Base-by-base conservation (phyloP, 768 basidiomycete species). In the Clathrus columnatus region DNA sequence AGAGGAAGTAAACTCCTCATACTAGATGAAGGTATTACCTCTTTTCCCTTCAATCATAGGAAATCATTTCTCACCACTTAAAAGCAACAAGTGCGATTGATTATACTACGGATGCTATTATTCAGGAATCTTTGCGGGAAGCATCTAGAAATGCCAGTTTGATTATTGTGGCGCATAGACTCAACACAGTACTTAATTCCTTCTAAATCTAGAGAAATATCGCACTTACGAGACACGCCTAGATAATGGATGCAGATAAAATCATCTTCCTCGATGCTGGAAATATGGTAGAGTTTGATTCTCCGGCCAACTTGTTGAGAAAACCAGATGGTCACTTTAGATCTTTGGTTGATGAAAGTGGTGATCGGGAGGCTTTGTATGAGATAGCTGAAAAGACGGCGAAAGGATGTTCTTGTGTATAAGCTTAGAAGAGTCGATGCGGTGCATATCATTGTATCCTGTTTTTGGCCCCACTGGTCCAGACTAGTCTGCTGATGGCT, bases 231-330 rank as follows among this genome's bases (percentile, higher is more conserved):
- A n/a, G n/a, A n/a, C n/a, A n/a, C n/a, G n/a, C n/a, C n/a, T n/a
- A 76, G 74, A 70, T 83, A 70, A 74, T n/a, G n/a, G n/a, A n/a
- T n/a, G n/a, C n/a, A n/a, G n/a, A n/a, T n/a, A n/a, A n/a, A n/a
- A n/a, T n/a, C n/a, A n/a, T n/a, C n/a, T n/a, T 76, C 42, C 67
- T 83, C n/a, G 79, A 79, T 51, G 74, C 72, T 24, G 81, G 82
- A n/a, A 70, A 69, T 46, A 53, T 81, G 67, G 71, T 77, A 41
- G 82, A 84, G 60, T 83, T 76, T 56, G 83, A 81, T 58, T 61
- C 73, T 7, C 84, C 83, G 1, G 57, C 58, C 7, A 60, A 48
- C 2, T 55, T 75, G 48, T 64, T 71, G 46, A 54, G 47, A 16
- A 69, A 67, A 27, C 61, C 68, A 49, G 63, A 30, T 7, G 60